Evolutionary conservation across 2,329 filamentous ascomycete species (phyloP).

Genomic region (Zalaria sp.): DNA sequence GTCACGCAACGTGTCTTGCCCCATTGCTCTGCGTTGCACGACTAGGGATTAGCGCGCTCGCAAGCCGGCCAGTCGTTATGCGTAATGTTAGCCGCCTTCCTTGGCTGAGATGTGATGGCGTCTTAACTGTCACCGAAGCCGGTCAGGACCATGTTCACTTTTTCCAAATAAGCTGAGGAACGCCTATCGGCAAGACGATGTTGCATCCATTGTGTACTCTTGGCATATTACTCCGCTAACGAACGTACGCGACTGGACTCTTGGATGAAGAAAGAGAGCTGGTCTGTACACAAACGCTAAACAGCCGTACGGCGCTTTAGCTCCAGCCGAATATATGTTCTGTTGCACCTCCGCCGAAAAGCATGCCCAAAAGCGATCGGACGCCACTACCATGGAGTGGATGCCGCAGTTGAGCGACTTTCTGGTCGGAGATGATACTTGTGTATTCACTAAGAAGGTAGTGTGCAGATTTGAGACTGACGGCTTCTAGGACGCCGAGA

Average conservation of each 20-base stretch:
- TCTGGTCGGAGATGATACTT: background rate
- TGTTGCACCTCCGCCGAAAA: background rate
- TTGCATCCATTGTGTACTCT: too few relatives aligned
- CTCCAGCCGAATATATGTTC: background rate
- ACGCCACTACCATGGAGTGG: background rate
- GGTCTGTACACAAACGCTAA: constrained; percentile 8
- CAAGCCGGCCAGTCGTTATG: too few relatives aligned
- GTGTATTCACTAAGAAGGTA: background rate
- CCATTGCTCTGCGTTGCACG: too few relatives aligned
- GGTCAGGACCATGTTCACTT: too few relatives aligned
- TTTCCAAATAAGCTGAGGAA: too few relatives aligned
- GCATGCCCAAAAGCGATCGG: background rate
- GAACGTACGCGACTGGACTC: background rate
- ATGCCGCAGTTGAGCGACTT: background rate
- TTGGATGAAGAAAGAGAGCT: background rate
- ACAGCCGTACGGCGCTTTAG: background rate
- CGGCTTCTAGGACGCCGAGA: background rate
- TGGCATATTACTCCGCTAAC: background rate
- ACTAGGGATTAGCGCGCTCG: too few relatives aligned
- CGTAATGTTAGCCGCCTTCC: too few relatives aligned
- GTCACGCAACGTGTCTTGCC: too few relatives aligned
- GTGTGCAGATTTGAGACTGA: background rate
- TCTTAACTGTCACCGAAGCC: too few relatives aligned
- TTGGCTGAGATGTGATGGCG: too few relatives aligned
- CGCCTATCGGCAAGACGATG: too few relatives aligned